Evolutionary conservation across 2,329 filamentous ascomycete species (phyloP), one percentile per base, ranked within the genome.

Genomic region (Botrytis tulipae): DNA sequence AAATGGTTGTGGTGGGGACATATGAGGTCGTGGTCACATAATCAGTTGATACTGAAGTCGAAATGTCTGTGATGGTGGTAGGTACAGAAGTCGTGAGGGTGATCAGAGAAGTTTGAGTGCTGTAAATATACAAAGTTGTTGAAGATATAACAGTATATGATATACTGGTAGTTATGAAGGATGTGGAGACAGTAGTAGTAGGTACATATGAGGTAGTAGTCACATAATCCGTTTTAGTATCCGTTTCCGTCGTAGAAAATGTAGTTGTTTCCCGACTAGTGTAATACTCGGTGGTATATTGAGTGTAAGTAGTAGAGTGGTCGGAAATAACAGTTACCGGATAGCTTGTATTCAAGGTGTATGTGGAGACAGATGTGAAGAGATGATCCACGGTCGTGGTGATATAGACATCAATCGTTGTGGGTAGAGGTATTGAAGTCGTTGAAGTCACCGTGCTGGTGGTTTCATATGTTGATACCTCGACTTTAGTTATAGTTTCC

Each of bases 111-210:
- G 6, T 70, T 40, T 60, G 48, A 44, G 51, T 70, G 29, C 54
- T 70, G n/a, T 70, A 70, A 18, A 70, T 70, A 29, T 70, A 70
- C 12, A 29, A 29, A 16, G 71, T 72, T 18, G 71, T 67, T 20
- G 32, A 40, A 42, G 71, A 72, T 16, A 72, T 44, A 18, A 72
- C 62, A 40, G 71, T 72, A 68, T 57, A 70, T 7, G 67, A 40
- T 59, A 59, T 59, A 35, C 67, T 70, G 1, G 67, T 70, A n/a
- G 67, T 70, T 25, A 70, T 44, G 5, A 59, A 32, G 0, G 67
- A 70, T 32, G 54, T 70, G 4, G 29, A 59, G 12, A 70, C 37
- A 37, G 59, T 48, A 14, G 69, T 63, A 12, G 42, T 71, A 48
- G 57, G 66, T 42, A 70, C 20, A 62, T 35, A 70, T 35, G 54